Percentiles rank a stretch among this genome's conserved stretches.
These are phyloP conservation scores for Polysphondylium violaceum DNA, from an alignment of 78 protist species.

Conservation along the genomic window DNA sequence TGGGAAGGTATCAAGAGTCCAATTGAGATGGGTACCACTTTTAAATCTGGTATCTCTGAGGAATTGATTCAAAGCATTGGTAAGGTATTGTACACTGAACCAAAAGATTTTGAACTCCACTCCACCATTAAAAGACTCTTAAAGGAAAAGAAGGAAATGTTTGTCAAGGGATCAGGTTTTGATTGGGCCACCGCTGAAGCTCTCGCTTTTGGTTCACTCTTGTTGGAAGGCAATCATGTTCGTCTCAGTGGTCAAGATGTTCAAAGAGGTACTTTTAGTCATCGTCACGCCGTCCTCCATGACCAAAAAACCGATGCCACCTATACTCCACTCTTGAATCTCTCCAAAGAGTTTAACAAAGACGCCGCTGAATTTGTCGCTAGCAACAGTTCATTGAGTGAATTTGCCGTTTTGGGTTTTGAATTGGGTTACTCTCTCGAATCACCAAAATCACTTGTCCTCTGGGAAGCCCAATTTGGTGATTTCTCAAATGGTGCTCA, in stretches of 20 bases:
- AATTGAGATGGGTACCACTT: slow-evolving; percentile 33
- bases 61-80: slow-evolving; percentile 59
- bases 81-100: slow-evolving; percentile 55
- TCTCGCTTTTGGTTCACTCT: slow-evolving; percentile 88
- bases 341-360: slow-evolving; percentile 6
- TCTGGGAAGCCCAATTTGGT: slow-evolving; percentile 99
- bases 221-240: slow-evolving; percentile 94
- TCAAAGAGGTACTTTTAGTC: slow-evolving; percentile 98
- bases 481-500: slow-evolving; percentile 97
- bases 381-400: slow-evolving; percentile 85
- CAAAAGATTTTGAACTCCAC: slow-evolving; percentile 84
- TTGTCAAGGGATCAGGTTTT: slow-evolving; percentile 39
- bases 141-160: slow-evolving; percentile 50
- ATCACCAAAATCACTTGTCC: slow-evolving; percentile 89
- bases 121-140: slow-evolving; percentile 61
- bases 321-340: slow-evolving; percentile 76
- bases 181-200: slow-evolving; percentile 94
- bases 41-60: slow-evolving; percentile 69
- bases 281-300: slow-evolving; percentile 96
- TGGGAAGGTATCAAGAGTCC: slow-evolving; percentile 76
- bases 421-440: slow-evolving; percentile 95
- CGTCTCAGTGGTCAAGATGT: slow-evolving; percentile 96
- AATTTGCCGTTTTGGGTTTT: slow-evolving; percentile 92
- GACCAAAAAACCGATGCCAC: slow-evolving; percentile 87
- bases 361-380: slow-evolving; percentile 67